A percentile compares a stretch with the other conserved stretches of the same genome.
Conservation (phyloP, 805 yeast species). For the Wickerhamomyces ciferrii region DNA sequence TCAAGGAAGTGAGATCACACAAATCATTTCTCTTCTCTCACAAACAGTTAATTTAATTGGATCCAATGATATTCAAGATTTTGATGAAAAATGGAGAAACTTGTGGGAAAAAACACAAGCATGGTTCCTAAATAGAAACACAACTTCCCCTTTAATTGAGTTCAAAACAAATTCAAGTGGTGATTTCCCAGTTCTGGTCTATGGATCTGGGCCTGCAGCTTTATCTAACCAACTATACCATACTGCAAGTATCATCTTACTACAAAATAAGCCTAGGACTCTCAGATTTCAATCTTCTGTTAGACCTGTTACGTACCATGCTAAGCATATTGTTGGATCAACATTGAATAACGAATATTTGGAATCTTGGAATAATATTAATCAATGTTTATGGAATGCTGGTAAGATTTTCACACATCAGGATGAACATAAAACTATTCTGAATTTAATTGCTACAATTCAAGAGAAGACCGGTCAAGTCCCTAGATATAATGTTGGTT, state of each 20-base stretch:
- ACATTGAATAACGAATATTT: constrained; percentile 3
- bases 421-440: constrained; percentile 19
- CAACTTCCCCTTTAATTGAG: constrained; percentile 22
- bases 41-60: constrained; percentile 6
- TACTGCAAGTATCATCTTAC: constrained; percentile 25
- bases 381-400: constrained; percentile 14
- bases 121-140: constrained; percentile 29
- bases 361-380: not conserved
- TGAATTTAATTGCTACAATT: constrained; percentile 17
- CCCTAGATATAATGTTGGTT: constrained; percentile 13
- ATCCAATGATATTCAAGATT: constrained; percentile 6
- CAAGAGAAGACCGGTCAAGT: constrained; percentile 16
- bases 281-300: constrained; percentile 17
- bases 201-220: constrained; percentile 23
- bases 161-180: constrained; percentile 10
- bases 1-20: not conserved
- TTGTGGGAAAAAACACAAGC: constrained; percentile 30
- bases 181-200: constrained; percentile 28
- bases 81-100: constrained; percentile 29
- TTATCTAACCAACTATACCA: constrained; percentile 29
- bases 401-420: constrained; percentile 20
- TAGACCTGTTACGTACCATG: constrained; percentile 16
- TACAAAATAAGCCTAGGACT: constrained; percentile 31
- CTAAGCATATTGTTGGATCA: constrained; percentile 14
- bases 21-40: constrained; percentile 2